phyloP scores from a whole-genome alignment of 2,329 filamentous ascomycete species.

The Neurospora crassa region DNA sequence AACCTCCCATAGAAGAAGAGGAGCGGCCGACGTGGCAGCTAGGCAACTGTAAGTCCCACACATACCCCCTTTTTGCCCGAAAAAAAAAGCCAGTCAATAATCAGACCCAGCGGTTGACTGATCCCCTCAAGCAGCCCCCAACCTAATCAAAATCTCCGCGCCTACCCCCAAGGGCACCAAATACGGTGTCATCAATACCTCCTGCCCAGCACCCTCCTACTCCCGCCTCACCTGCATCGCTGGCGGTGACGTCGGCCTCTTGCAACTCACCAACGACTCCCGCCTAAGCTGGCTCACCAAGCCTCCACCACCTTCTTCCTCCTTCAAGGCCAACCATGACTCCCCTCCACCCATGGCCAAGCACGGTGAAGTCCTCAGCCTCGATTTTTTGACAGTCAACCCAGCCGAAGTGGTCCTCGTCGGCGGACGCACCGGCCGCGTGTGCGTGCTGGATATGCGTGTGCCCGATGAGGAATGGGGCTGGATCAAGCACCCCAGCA shows the following conservation, averaged over 20 bases:
- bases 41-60: conserved; percentile 22
- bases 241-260: conserved; percentile 39
- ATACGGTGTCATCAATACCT: conserved; percentile 27
- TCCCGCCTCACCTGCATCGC: conserved; percentile 35
- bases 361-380: conserved; percentile 34
- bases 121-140: background rate
- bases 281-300: conserved; percentile 26
- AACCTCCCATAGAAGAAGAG: conserved; percentile 14
- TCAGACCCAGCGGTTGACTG: background rate
- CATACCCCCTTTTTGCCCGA: background rate
- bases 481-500: conserved; percentile 23
- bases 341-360: conserved; percentile 7
- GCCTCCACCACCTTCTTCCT: conserved; percentile 6
- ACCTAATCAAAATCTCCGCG: conserved; percentile 14
- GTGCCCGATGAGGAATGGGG: conserved; percentile 16
- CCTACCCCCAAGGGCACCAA: conserved; percentile 10
- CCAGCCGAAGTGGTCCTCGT: conserved; percentile 35
- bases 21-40: conserved; percentile 29
- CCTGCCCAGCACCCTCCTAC: conserved; percentile 30
- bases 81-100: background rate
- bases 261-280: conserved; percentile 26
- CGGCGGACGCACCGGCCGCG: conserved; percentile 37
- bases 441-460: conserved; percentile 39
- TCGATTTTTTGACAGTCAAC: conserved; percentile 36
- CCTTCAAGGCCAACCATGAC: background rate